Evolutionary conservation across 129 eudicot species (phyloP), one percentile per base, ranked within the genome.

Genomic region (Chrysanthemum lavandulifolium): DNA sequence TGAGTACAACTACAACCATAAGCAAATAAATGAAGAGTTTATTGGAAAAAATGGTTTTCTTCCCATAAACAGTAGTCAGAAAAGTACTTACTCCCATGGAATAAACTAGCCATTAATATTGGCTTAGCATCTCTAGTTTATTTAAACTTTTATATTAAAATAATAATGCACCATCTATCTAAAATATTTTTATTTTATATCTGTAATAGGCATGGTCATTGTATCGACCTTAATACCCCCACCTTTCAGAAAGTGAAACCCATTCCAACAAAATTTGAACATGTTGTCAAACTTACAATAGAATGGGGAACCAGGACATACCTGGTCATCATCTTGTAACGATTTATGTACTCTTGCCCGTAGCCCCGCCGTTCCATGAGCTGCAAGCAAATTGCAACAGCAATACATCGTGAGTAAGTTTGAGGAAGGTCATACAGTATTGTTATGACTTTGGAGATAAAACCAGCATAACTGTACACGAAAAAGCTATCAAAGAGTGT

Each of bases 291-390:
- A 31, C 14, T 43, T 13, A 64, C 53, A 50, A 75, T 58, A 55
- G 23, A 48, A 64, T 25, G 9, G 58, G 50, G 61, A 53, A 74
- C 29, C 33, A 14, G 25, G 63, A 33, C 59, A 50, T 54, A 87
- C 98, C 97, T 90, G 57, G 98, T 94, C 97, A 94, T 94, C 97
- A 94, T 90, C 83, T 86, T 94, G 78, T 94, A 94, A 74, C 98
- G 95, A 69, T 94, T 86, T 76, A 88, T 94, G 71, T 94, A 94
- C 77, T 90, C 98, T 86, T 90, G 85, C 33, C 98, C 97, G 69
- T 84, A 94, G 61, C 96, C 97, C 25, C 98, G 81, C 50, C 97
- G 88, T 81, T 94, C 98, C 98, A 94, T 89, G 73, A 94, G 97
- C 98, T 94, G 86, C 81, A 82, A 72, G 21, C 68, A 64, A 76